phyloP scores from a whole-genome alignment of 495 filamentous ascomycete species.

The Alectoria sarmentosa region DNA sequence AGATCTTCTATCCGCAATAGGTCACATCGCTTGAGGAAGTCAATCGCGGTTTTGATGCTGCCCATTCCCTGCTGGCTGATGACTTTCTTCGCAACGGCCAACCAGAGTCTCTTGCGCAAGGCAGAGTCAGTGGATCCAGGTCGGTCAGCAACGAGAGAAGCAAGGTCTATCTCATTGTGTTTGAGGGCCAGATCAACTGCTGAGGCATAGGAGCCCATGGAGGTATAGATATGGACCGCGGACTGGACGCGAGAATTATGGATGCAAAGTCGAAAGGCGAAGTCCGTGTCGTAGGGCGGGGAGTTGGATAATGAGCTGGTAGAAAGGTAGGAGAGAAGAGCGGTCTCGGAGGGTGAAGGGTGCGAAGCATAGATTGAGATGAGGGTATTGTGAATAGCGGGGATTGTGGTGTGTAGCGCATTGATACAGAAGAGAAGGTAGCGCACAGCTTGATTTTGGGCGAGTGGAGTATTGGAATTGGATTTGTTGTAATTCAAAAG shows the following conservation, averaged over 20 bases:
- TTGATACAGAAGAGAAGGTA: constrained; percentile 93
- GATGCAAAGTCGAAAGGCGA: constrained; percentile 91
- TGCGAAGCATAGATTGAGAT: constrained; percentile 94
- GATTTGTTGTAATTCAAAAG: constrained; percentile 86
- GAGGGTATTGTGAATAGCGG: constrained; percentile 95
- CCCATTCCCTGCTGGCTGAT: constrained; percentile 69
- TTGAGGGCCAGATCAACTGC: constrained; percentile 88
- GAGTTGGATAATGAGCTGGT: constrained; percentile 58
- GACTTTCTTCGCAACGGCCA: constrained; percentile 86
- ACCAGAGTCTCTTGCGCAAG: constrained; percentile 92
- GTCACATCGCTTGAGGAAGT: constrained; percentile 86
- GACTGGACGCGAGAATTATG: constrained; percentile 85
- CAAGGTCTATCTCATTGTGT: constrained; percentile 82
- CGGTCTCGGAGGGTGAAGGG: constrained; percentile 69
- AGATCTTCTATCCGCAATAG: constrained; percentile 91
- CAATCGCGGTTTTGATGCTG: constrained; percentile 83
- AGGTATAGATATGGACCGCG: constrained; percentile 92
- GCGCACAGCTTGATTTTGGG: constrained; percentile 85
- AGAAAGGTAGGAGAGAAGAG: constrained; percentile 81
- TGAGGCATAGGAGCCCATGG: constrained; percentile 86
- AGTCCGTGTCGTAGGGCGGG: constrained; percentile 89
- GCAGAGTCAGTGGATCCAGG: constrained; percentile 61
- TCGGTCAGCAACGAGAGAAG: constrained; percentile 81
- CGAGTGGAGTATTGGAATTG: constrained; percentile 42
- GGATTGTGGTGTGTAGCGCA: constrained; percentile 69